Percentiles rank a stretch among this genome's conserved stretches.
Evolutionary conservation across 192 early-diverging fungal genomes (phyloP).

Genomic region (Backusella westeae): DNA sequence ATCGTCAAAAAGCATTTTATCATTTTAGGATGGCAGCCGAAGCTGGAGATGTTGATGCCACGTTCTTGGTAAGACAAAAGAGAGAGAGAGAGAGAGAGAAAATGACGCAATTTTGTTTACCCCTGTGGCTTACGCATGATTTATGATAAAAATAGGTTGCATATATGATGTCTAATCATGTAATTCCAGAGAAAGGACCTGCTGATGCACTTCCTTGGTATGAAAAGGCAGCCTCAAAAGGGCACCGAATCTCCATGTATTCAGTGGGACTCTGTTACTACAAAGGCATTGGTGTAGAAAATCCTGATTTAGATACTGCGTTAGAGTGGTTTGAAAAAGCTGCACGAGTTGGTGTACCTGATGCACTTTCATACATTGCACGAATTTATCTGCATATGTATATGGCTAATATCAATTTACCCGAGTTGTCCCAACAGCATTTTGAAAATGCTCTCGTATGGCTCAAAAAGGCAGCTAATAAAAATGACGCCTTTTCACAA

Average conservation of each 20-base stretch:
- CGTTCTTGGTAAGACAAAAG: slow-evolving; percentile 26
- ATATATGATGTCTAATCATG: slow-evolving; percentile 38
- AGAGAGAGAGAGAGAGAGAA: neutral
- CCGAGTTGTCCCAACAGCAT: neutral
- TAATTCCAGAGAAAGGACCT: slow-evolving; percentile 21
- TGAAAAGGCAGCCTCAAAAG: slow-evolving; percentile 30
- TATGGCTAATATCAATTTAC: neutral
- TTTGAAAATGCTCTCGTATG: slow-evolving; percentile 24
- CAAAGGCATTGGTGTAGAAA: slow-evolving; percentile 26
- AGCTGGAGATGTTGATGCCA: slow-evolving; percentile 28
- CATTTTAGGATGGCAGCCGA: slow-evolving; percentile 28
- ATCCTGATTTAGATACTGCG: slow-evolving; percentile 25
- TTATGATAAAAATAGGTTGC: slow-evolving; percentile 23
- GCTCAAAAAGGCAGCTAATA: slow-evolving; percentile 36
- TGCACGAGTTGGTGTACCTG: slow-evolving; percentile 18
- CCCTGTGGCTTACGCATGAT: slow-evolving; percentile 8
- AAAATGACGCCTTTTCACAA: slow-evolving; percentile 30
- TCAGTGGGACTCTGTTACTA: slow-evolving; percentile 31
- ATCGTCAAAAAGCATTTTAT: slow-evolving; percentile 31
- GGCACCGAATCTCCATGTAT: slow-evolving; percentile 27
- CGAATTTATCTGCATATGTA: slow-evolving; percentile 15
- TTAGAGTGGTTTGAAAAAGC: slow-evolving; percentile 33
- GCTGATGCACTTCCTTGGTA: slow-evolving; percentile 42
- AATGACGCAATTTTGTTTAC: slow-evolving; percentile 7
- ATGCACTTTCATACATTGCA: slow-evolving; percentile 25